Percentiles rank a stretch among this genome's conserved stretches.
Conservation (phyloP, 2,329 filamentous ascomycete species). For the Colletotrichum australisinense region DNA sequence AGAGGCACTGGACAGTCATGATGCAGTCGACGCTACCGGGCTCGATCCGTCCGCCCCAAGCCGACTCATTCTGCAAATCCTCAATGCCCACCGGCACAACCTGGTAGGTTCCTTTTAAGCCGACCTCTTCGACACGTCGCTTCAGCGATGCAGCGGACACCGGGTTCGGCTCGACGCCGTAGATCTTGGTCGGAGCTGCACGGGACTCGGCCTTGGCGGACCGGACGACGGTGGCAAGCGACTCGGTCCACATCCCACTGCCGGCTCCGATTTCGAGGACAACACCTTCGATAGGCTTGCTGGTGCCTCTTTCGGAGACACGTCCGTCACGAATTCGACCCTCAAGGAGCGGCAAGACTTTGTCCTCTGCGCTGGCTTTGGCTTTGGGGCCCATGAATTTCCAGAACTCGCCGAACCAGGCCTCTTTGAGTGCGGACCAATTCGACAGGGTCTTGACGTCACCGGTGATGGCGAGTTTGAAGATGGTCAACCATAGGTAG, state of each 20-base stretch:
- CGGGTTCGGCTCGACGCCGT: slow-evolving; percentile 73
- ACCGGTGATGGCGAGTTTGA: slow-evolving; percentile 45
- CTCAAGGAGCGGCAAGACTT: slow-evolving; percentile 59
- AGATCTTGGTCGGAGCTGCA: slow-evolving; percentile 54
- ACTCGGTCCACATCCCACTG: slow-evolving; percentile 68
- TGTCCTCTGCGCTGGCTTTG: slow-evolving; percentile 38
- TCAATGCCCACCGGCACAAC: slow-evolving; percentile 66
- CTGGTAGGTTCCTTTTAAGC: slow-evolving; percentile 61
- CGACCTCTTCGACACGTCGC: slow-evolving; percentile 52
- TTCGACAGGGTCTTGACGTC: slow-evolving; percentile 46
- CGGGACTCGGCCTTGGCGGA: neutral
- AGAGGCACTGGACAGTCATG: slow-evolving; percentile 63
- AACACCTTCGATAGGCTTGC: slow-evolving; percentile 57
- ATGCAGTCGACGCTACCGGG: slow-evolving; percentile 58
- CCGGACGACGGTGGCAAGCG: slow-evolving; percentile 51
- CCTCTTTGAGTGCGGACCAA: slow-evolving; percentile 46
- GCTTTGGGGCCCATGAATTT: slow-evolving; percentile 53
- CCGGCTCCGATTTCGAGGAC: slow-evolving; percentile 74
- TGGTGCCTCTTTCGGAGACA: slow-evolving; percentile 34
- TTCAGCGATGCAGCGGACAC: slow-evolving; percentile 54
- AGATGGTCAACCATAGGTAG: slow-evolving; percentile 58
- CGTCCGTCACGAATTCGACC: slow-evolving; percentile 48
- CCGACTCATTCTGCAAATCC: slow-evolving; percentile 49
- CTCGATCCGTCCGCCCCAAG: slow-evolving; percentile 49
- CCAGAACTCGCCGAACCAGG: slow-evolving; percentile 69